Evolutionary conservation across 371 early-diverging fungal species (phyloP), one percentile per base, ranked within the genome.

Genomic region (Dentiscutata heterogama): DNA sequence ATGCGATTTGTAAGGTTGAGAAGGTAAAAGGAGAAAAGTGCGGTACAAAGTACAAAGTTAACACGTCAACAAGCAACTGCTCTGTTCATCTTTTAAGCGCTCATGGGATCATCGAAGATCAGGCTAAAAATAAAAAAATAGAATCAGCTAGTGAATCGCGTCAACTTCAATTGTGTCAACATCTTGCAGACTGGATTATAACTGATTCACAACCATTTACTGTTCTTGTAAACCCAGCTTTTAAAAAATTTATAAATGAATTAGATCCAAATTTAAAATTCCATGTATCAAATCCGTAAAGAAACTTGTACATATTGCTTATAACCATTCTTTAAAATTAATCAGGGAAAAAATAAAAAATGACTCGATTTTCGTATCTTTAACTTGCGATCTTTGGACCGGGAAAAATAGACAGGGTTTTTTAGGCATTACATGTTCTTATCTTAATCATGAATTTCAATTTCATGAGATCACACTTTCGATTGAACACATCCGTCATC

Each of bases 261-360:
- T 25, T 61, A 61, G 63, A 61, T 61, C 25, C 63, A 61, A 61
- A 61, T 61, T 61, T 61, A 18, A 58, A 58, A 58, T 58, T 39
- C 6, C 39, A 39, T 39, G 39, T 39, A 39, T 39, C 39, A 39
- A 39, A 39, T n/a, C n/a, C n/a, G n/a, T n/a, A n/a, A n/a, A n/a
- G n/a, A n/a, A n/a, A n/a, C n/a, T n/a, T n/a, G n/a, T n/a, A n/a
- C n/a, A n/a, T n/a, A n/a, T 42, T 42, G 29, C 64, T 1, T 64
- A 29, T 64, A 31, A 64, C 0, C 31, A 8, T 31, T 64, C 64
- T 10, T 64, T 25, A 27, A 11, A 3, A 64, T 4, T 16, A 64
- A 14, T 64, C 18, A 25, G 16, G 31, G 29, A 64, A 27, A 2
- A 16, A 29, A 27, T 64, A 14, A 27, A 31, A 31, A 29, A 31